phyloP scores from a whole-genome alignment of 164 flowering plant genomes.

The Pachysandra terminalis region DNA sequence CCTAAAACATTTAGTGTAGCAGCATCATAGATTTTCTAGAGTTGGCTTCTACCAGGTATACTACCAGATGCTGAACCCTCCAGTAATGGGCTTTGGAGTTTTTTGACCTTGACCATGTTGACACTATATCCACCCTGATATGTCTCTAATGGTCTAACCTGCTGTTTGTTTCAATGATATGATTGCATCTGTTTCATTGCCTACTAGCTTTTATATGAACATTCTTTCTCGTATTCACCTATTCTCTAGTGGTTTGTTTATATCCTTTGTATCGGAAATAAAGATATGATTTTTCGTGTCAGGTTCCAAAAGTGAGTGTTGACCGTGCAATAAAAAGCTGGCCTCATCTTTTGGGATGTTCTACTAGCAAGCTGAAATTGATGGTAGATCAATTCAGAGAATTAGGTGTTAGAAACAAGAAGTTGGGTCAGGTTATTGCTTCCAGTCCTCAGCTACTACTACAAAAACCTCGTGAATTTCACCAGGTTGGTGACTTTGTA shows the following conservation, averaged over 20 bases:
- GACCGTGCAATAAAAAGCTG: slow-evolving; percentile 60
- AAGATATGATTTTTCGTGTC: not conserved
- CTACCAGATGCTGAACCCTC: no score
- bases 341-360: slow-evolving; percentile 80
- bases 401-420: slow-evolving; percentile 51
- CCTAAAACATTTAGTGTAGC: no score
- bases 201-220: no score
- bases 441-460: slow-evolving; percentile 83
- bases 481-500: slow-evolving; percentile 38
- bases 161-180: no score
- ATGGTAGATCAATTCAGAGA: slow-evolving; percentile 54
- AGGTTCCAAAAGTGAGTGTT: slow-evolving; percentile 58
- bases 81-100: no score
- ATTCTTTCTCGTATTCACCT: no score
- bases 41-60: no score
- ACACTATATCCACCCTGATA: no score
- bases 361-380: slow-evolving; percentile 58
- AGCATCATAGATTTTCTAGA: no score
- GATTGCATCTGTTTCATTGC: not conserved
- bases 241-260: not conserved
- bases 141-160: no score
- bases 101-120: no score
- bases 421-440: slow-evolving; percentile 60
- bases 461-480: slow-evolving; percentile 60
- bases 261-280: not conserved